Evolutionary conservation across 2,329 filamentous ascomycete genomes (phyloP).

Genomic region (Microdochium paspali): DNA sequence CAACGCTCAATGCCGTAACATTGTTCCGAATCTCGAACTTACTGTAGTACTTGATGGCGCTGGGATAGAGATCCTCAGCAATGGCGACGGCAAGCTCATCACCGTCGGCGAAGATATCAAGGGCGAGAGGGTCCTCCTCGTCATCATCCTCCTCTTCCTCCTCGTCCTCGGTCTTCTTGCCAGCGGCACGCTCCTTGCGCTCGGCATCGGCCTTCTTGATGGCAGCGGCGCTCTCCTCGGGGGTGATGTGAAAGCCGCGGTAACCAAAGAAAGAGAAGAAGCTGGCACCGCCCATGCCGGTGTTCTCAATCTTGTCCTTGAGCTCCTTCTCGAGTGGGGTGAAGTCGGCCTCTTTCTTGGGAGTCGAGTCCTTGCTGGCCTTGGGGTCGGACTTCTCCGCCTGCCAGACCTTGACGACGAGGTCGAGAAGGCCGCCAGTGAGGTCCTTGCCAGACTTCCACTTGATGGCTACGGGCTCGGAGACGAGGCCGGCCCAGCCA

Average conservation of each 20-base stretch:
- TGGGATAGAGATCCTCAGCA: constrained; percentile 81
- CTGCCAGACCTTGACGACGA: constrained; percentile 60
- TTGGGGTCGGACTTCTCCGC: constrained; percentile 38
- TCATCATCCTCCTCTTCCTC: constrained; percentile 53
- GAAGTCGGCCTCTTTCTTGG: constrained; percentile 20
- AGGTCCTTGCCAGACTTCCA: constrained; percentile 84
- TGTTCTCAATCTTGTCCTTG: constrained; percentile 46
- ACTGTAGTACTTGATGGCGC: constrained; percentile 88
- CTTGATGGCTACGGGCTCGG: constrained; percentile 77
- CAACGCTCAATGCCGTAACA: too few species aligned
- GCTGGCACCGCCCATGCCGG: constrained; percentile 55
- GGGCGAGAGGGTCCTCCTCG: constrained; percentile 53
- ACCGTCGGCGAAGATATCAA: constrained; percentile 82
- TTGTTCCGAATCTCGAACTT: constrained; percentile 35
- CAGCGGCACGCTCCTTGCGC: constrained; percentile 36
- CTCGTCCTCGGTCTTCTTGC: constrained; percentile 39
- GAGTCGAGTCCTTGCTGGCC: constrained; percentile 20
- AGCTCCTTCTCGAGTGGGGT: constrained; percentile 40
- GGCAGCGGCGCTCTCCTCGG: constrained; percentile 60
- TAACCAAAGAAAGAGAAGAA: constrained; percentile 92
- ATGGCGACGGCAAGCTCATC: constrained; percentile 74
- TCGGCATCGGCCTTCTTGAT: constrained; percentile 50
- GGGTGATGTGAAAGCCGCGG: constrained; percentile 58
- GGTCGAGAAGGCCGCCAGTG: constrained; percentile 69
- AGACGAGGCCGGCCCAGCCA: constrained; percentile 69